These are phyloP conservation scores for Theileria luwenshuni DNA, from an alignment of 169 alveolate species.

Conservation along the genomic window DNA sequence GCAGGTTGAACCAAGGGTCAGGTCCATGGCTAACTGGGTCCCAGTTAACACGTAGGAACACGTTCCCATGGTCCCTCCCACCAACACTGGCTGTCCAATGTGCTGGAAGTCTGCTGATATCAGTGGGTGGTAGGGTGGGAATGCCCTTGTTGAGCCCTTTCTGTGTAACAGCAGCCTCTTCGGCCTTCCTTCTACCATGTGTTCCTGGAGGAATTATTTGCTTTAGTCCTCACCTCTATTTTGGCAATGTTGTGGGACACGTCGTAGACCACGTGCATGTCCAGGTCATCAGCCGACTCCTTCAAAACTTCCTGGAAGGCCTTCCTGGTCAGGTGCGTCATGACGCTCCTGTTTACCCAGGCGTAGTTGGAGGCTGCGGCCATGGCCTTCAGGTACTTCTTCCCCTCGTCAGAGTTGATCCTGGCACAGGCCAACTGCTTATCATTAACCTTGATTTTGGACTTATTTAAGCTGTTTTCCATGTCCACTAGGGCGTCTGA, in stretches of 20 bases:
- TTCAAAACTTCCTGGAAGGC: slow-evolving; percentile 74
- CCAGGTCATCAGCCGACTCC: slow-evolving; percentile 86
- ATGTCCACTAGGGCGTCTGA: slow-evolving; percentile 86
- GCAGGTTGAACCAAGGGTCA: slow-evolving; percentile 86
- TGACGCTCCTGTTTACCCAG: slow-evolving; percentile 84
- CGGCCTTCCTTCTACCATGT: slow-evolving; percentile 76
- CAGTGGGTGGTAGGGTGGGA: slow-evolving; percentile 88
- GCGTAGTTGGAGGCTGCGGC: slow-evolving; percentile 90
- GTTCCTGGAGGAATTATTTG: slow-evolving; percentile 43
- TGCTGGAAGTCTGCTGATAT: slow-evolving; percentile 84
- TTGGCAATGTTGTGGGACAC: slow-evolving; percentile 89
- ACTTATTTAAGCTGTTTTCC: slow-evolving; percentile 75
- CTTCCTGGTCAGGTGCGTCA: slow-evolving; percentile 70
- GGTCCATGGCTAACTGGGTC: slow-evolving; percentile 82
- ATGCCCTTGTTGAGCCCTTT: slow-evolving; percentile 89
- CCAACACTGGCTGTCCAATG: slow-evolving; percentile 88
- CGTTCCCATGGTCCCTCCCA: slow-evolving; percentile 91
- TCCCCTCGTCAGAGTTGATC: slow-evolving; percentile 79
- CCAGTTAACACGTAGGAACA: slow-evolving; percentile 87
- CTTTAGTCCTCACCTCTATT: slow-evolving; percentile 69
- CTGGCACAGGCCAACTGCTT: slow-evolving; percentile 88
- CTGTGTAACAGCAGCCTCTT: slow-evolving; percentile 83
- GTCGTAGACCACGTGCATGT: slow-evolving; percentile 89
- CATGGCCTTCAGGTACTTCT: slow-evolving; percentile 84
- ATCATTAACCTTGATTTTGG: slow-evolving; percentile 75